A percentile compares a stretch with the other conserved stretches of the same genome.
These are phyloP conservation scores for Parafenestella ontariensis DNA, from an alignment of 2,329 filamentous ascomycete genomes.

Conservation along the genomic window DNA sequence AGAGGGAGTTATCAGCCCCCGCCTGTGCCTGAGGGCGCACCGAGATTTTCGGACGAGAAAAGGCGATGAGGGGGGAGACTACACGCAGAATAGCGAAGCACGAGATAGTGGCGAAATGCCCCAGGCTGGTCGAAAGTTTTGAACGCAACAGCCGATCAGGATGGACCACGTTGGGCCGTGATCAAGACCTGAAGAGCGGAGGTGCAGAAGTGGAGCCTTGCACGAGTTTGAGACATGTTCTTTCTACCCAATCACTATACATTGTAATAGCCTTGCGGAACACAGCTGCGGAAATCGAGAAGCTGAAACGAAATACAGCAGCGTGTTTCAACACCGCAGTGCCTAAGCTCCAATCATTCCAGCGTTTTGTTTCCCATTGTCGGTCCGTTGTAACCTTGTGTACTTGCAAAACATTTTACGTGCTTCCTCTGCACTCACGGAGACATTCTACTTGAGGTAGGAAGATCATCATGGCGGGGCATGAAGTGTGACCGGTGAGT, in stretches of 20 bases:
- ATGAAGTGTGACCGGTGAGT: constrained; percentile 12
- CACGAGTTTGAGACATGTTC: constrained; percentile 12
- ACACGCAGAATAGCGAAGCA: neutral
- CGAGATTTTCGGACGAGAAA: constrained; percentile 48
- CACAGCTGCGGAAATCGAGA: constrained; percentile 2
- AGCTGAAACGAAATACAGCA: constrained; percentile 21
- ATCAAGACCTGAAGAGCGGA: neutral
- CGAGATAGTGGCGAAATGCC: neutral
- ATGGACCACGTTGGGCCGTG: constrained; percentile 6
- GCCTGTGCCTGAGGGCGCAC: constrained; percentile 46
- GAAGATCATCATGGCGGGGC: constrained; percentile 1
- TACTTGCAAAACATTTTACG: neutral
- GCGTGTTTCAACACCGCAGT: constrained; percentile 1
- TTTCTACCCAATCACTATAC: constrained; percentile 26
- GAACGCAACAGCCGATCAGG: constrained; percentile 6
- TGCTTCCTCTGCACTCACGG: neutral
- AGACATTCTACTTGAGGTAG: neutral
- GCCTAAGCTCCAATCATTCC: constrained; percentile 22
- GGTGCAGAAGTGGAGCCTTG: constrained; percentile 10
- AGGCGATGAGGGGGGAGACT: constrained; percentile 28
- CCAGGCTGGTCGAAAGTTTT: neutral
- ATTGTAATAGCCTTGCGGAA: constrained; percentile 23
- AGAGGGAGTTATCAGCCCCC: constrained; percentile 69
- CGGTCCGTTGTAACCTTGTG: neutral
- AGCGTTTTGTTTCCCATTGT: constrained; percentile 4